phyloP scores from a whole-genome alignment of 2,329 filamentous ascomycete genomes.

The Thielaviopsis musarum region DNA sequence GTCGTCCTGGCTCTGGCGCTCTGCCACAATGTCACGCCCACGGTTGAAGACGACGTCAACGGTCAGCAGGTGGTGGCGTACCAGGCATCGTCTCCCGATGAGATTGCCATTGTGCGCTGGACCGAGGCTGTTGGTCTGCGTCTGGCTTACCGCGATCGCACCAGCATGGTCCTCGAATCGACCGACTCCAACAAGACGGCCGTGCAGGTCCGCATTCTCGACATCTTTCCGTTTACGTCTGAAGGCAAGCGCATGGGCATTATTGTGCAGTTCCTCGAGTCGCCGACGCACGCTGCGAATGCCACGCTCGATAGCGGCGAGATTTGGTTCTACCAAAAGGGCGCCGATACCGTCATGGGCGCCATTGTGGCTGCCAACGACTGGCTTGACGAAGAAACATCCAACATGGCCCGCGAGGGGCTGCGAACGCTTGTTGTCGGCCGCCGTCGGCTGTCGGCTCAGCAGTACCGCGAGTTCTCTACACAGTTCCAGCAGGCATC shows the following conservation, averaged over 20 bases:
- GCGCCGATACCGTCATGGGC: conserved; percentile 96
- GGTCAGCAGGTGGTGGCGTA: conserved; percentile 68
- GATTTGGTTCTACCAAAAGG: conserved; percentile 98
- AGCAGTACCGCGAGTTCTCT: conserved; percentile 71
- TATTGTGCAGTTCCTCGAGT: conserved; percentile 67
- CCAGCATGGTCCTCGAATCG: conserved; percentile 67
- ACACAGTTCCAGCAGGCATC: conserved; percentile 62
- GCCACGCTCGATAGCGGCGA: conserved; percentile 45
- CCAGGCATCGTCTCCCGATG: conserved; percentile 92
- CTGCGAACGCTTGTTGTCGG: conserved; percentile 87
- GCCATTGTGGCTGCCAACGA: conserved; percentile 89
- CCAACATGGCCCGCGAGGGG: conserved; percentile 98
- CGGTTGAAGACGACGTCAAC: conserved; percentile 58
- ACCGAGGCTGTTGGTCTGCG: conserved; percentile 83
- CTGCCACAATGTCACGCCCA: conserved; percentile 95
- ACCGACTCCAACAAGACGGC: conserved; percentile 55
- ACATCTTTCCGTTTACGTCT: conserved; percentile 94
- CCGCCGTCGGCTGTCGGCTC: conserved; percentile 63
- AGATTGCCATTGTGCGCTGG: conserved; percentile 95
- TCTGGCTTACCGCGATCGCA: conserved; percentile 70
- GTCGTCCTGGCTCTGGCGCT: conserved; percentile 81
- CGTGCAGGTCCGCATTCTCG: conserved; percentile 74
- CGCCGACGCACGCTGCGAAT: conserved; percentile 27
- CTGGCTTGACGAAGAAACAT: conserved; percentile 96
- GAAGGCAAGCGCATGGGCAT: conserved; percentile 98